Evolutionary conservation across 495 filamentous ascomycete genomes (phyloP), one percentile per base, ranked within the genome.

Genomic region (Neurospora sp.): DNA sequence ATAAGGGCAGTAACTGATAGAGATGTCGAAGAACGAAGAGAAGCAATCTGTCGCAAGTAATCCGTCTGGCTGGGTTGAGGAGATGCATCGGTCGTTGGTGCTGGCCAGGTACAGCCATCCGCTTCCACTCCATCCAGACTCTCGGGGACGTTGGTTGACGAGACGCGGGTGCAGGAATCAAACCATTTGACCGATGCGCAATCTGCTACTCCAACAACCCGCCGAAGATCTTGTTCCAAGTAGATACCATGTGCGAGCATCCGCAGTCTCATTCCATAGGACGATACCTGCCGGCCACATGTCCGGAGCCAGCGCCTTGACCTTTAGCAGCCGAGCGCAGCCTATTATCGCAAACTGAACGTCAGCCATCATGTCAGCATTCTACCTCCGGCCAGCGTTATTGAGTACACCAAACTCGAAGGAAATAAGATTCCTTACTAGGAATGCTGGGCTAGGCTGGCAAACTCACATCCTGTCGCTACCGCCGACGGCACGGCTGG

Each of bases 401-500:
- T 89, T 85, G 87, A 88, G 86, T 86, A 90, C 90, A 93, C 89
- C 87, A 92, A 91, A 94, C 90, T 91, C 90, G 91, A 91, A 91
- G 89, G 90, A 91, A 89, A 84, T 87, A 86, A 87, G 86, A 91
- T 91, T 93, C 91, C 93, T 95, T 96, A 95, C 93, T 91, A 93
- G 92, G 92, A 93, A 93, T 92, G 88, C 87, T 83, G 84, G 84
- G 82, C 82, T 82, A 86, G 80, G 81, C 82, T 85, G 79, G 81
- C 85, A 88, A 87, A 97, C 96, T 97, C 93, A 99, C 96, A 99
- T 98, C 92, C 96, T 93, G 86, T 96, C 93, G 88, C 93, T 96
- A 82, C 92, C 92, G 84, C 92, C 93, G 82, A 95, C 89, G 86
- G 91, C 92, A 86, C 93, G 91, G 88, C 90, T 93, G 85, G 92